These are phyloP conservation scores for Puccinellia tenuiflora DNA, from an alignment of 176 grass and related monocot genomes.

Conservation along the genomic window DNA sequence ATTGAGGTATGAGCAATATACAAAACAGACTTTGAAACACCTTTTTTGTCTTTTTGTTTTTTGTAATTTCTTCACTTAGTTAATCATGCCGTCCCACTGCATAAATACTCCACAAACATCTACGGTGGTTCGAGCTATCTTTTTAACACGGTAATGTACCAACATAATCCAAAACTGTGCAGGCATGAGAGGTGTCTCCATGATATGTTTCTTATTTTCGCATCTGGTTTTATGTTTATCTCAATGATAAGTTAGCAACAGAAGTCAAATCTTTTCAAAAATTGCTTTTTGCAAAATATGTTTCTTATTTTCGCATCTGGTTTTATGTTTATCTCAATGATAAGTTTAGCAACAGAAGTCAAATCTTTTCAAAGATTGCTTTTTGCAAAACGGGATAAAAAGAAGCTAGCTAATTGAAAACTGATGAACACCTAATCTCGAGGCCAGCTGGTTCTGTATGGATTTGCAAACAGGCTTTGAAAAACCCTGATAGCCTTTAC, in stretches of 20 bases:
- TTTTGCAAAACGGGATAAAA: background rate
- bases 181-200: too few relatives aligned
- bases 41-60: background rate
- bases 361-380: background rate
- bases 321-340: background rate
- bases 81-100: background rate
- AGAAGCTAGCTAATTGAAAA: background rate
- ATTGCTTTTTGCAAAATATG: background rate
- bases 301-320: background rate
- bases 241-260: background rate
- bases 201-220: background rate
- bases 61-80: background rate
- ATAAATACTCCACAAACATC: background rate
- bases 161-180: too few relatives aligned
- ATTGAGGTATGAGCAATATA: conserved; percentile 60
- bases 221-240: background rate
- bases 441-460: background rate
- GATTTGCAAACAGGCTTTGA: background rate
- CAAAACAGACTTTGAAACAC: background rate
- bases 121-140: background rate
- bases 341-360: background rate
- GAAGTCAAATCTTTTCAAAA: too few relatives aligned
- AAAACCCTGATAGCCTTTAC: background rate
- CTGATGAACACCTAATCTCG: background rate
- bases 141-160: background rate